Base-by-base conservation (phyloP, 164 flowering plant genomes). In the Magnolia sinica region DNA sequence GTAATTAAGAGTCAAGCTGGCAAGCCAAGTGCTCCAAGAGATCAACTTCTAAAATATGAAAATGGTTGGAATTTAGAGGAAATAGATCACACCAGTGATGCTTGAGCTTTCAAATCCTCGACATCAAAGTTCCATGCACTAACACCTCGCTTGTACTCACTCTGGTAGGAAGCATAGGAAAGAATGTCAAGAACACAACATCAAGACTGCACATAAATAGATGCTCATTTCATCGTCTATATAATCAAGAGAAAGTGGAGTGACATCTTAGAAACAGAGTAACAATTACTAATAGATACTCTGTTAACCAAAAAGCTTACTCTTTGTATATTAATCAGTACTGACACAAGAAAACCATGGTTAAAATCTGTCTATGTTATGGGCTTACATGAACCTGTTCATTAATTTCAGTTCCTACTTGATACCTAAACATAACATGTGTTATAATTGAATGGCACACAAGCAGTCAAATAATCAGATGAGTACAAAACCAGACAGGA, bases 81-180 rank as follows among this genome's bases (percentile, higher is more conserved):
- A 63, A 51, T 27, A 70, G 63, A 31, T 73, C 90, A 76, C 86
- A 96, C 99, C 87, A 94, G 79, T 31, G 98, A 89, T 50, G 99
- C 99, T 83, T 94, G 98, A 68, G 86, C 82, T 87, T 96, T 96
- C 79, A 96, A 84, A 85, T 94, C 99, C 81, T 93, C 93, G 69
- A 96, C 50, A 80, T 96, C 98, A 84, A 96, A 96, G 84, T 96
- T 94, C 99, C 99, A 96, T 24, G 97, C 99, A 87, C 99, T 96
- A 69, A 96, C 98, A 77, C 99, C 99, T 83, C 99, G 89, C 79
- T 96, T 89, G 84, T 96, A 96, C 89, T 96, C 98, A 82, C 90
- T 93, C 99, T 96, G 89, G 74, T 4, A 76, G 63, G 45, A 37
- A 74, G 10, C 76, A 80, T 29, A 71, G 29, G 19, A 2, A 4